Base-by-base conservation (phyloP, 495 filamentous ascomycete genomes). In the Wilcoxina mikolae region DNA sequence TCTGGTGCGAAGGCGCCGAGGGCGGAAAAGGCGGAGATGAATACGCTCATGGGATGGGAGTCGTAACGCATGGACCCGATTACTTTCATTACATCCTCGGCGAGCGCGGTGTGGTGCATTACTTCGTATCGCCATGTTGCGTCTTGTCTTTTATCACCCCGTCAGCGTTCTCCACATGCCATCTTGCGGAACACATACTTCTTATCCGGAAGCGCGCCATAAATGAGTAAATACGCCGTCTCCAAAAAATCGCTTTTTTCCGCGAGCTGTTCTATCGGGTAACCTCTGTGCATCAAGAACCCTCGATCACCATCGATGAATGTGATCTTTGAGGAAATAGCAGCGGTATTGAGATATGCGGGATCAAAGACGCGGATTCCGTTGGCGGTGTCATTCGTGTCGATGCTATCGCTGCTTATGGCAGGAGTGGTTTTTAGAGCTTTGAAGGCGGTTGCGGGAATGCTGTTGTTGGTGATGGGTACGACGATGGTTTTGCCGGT, bases 331-430 rank as follows among this genome's bases (percentile, higher is more conserved):
- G 72, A 70, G 52, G 73, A 65, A 15, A 71, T 68, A 10, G 74
- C 72, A 0, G 74, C 72, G 3, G 77, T 79, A 60, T 79, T 79
- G 28, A 72, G 68, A 56, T 75, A 70, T 0, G 73, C 77, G 0
- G 74, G 74, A 60, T 79, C 77, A 43, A 73, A 71, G 1, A 79
- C 60, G 2, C 73, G 67, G 2, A 79, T 65, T 3, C 74, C 75
- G 49, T 66, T 66, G 18, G 38, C 42, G 11, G 56, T 58, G 33
- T 66, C 63, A n/a, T 65, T 54, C 25, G 46, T 54, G 46, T 66
- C 63, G 5, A 62, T 27, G 0, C 54, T 47, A 53, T 57, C 60
- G 23, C 43, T 42, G 29, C 31, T 47, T 4, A 38, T 15, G 15
- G 63, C 59, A n/a, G 51, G 27, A 22, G 60, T 46, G 1, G 64